phyloP scores from a whole-genome alignment of 352 stramenopile genomes.

The Phytophthora ohioensis region DNA sequence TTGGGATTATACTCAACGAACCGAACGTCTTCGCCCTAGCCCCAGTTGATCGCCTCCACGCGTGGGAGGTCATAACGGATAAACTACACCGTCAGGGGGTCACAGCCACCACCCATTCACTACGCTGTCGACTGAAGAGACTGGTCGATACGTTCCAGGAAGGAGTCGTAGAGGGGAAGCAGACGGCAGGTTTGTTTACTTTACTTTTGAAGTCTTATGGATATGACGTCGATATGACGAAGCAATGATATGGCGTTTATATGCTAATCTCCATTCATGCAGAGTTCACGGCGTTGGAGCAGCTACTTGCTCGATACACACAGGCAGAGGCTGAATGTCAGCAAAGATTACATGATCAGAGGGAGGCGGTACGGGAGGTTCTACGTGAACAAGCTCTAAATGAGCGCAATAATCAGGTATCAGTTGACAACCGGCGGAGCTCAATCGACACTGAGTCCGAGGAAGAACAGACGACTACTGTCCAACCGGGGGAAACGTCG shows the following conservation, averaged over 20 bases:
- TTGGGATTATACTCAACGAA: slow-evolving; percentile 19
- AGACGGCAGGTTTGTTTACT: slow-evolving; percentile 10
- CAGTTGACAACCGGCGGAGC: slow-evolving; percentile 4
- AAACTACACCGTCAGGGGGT: slow-evolving; percentile 18
- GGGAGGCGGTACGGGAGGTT: neutral
- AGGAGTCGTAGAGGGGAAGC: slow-evolving; percentile 7
- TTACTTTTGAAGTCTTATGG: slow-evolving; percentile 5
- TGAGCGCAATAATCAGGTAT: neutral
- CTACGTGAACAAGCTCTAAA: neutral
- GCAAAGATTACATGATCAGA: neutral
- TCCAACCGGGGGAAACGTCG: neutral
- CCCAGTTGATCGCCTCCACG: neutral
- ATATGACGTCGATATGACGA: slow-evolving; percentile 13
- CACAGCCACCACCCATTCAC: slow-evolving; percentile 9
- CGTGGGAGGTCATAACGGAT: slow-evolving; percentile 24
- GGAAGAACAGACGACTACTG: neutral
- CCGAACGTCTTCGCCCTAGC: slow-evolving; percentile 1
- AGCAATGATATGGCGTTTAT: slow-evolving; percentile 13
- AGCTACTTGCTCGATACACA: slow-evolving; percentile 19
- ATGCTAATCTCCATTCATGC: slow-evolving; percentile 1
- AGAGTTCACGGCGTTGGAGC: slow-evolving; percentile 29
- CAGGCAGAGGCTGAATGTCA: slow-evolving; percentile 9
- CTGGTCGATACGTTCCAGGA: slow-evolving; percentile 17
- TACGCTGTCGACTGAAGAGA: slow-evolving; percentile 26
- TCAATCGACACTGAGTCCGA: slow-evolving; percentile 9